Conservation (phyloP, 345 rosid genomes). For the Geranium rotundifolium region DNA sequence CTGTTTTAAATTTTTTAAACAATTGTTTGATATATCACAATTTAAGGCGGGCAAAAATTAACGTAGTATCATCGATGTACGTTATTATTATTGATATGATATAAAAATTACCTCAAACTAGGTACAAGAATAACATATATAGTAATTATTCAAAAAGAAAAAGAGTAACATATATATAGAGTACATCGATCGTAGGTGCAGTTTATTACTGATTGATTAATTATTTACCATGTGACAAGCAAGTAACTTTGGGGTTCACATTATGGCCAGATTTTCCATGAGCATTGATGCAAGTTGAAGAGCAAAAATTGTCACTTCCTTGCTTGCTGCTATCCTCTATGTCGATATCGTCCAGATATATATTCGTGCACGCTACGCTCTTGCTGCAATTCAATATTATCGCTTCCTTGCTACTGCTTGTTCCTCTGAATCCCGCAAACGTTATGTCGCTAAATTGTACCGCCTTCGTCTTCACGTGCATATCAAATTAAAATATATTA, state of each 20-base stretch:
- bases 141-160: too few species aligned
- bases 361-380: constrained; percentile 5
- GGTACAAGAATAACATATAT: too few species aligned
- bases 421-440: constrained; percentile 9
- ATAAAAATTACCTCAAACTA: too few species aligned
- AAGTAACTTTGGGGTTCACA: background rate
- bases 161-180: too few species aligned
- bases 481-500: too few species aligned
- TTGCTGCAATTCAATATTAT: constrained; percentile 8
- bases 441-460: constrained; percentile 15
- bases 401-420: constrained; percentile 4
- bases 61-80: too few species aligned
- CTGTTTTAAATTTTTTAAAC: too few species aligned
- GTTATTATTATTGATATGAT: too few species aligned
- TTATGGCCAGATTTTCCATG: background rate
- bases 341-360: background rate
- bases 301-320: background rate
- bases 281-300: constrained; percentile 12
- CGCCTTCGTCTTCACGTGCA: background rate
- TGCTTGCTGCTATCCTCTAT: constrained; percentile 2
- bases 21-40: too few species aligned
- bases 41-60: too few species aligned
- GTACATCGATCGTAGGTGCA: too few species aligned
- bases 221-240: background rate
- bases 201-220: too few species aligned